Base-by-base conservation (phyloP, 352 stramenopile species). In the Globisporangium spinosum region DNA sequence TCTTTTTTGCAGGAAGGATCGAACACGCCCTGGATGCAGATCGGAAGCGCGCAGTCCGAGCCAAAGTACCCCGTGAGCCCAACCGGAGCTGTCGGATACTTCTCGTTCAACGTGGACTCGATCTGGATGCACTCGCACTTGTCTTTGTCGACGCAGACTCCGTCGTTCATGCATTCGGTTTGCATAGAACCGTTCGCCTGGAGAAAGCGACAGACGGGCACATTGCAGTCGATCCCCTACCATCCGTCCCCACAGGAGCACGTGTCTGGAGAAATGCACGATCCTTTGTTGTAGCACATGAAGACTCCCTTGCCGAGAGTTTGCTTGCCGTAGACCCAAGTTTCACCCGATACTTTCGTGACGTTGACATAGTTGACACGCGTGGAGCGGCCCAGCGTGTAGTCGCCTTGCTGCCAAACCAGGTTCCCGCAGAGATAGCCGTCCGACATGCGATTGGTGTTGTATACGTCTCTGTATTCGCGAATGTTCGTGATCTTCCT, bases 301-400 rank as follows among this genome's bases (percentile, higher is more conserved):
- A 95, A 99, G 13, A 99, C 87, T 25, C 97, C 97, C 73, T 99
- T 97, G 1, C 95, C 95, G 0, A 76, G 59, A 1, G 76, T 82
- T 0, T 72, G 61, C 2, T 58, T 34, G 29, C 91, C 93, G 29
- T 85, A 79, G 6, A 81, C 57, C 91, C 90, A 97, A 32, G 72
- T 82, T 17, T 82, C 75, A 47, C 88, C 77, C 59, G 88, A 76
- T 23, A 89, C 63, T 68, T 97, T 82, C 6, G 80, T 90, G 62
- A 98, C 97, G 74, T 98, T 98, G 58, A 96, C 85, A 73, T 95
- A 96, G 78, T 99, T 99, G 7, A 94, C 72, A 32, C 96, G 90
- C 6, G 87, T 75, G 38, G 89, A 71, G 4, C 96, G 89, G 10
- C 84, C 91, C 1, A 65, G 32, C 0, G 79, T 90, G 71, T 97